Evolutionary conservation across 345 rosid species (phyloP), one percentile per base, ranked within the genome.

Genomic region (Sisymbrium altissimum): DNA sequence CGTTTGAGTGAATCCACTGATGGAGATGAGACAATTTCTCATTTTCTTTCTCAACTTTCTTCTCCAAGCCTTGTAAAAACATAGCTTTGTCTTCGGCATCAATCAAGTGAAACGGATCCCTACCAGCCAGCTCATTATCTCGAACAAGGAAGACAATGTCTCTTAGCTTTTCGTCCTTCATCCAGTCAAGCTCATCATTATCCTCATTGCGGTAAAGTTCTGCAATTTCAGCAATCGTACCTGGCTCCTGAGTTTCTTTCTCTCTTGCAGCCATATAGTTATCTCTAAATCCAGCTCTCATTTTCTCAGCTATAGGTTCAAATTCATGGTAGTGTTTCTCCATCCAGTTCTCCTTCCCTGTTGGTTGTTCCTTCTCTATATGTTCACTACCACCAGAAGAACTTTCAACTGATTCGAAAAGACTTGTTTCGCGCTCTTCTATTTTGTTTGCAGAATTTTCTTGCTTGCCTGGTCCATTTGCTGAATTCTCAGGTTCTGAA

Each of bases 91-190:
- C 97, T 80, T 83, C 88, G 57, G 84, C 82, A 38, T 87, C 86
- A 84, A 90, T 84, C 71, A 84, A 72, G 76, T 88, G 80, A 84
- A 93, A 93, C 6, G 98, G 98, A 84, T 90, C 93, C 64, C 83
- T 82, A 56, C 96, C 97, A 1, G 90, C 82, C 72, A 93, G 79
- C 79, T 93, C 98, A 75, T 93, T 93, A 15, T 90, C 98, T 75
- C 90, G 91, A 59, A 93, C 98, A 83, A 35, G 88, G 71, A 87
- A 93, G 77, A 93, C 97, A 72, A 90, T 85, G 40, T 86, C 89
- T 67, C 87, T 79, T 62, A 93, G 92, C 74, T 64, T 82, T 66
- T 93, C 92, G 70, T 90, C 97, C 65, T 85, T 84, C 96, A 93
- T 90, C 98, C 98, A 93, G 53, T 89, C 93, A 30, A 90, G 81